Evolutionary conservation across 2,329 filamentous ascomycete genomes (phyloP), one percentile per base, ranked within the genome.

Genomic region (Aspergillus brunneoviolaceus): DNA sequence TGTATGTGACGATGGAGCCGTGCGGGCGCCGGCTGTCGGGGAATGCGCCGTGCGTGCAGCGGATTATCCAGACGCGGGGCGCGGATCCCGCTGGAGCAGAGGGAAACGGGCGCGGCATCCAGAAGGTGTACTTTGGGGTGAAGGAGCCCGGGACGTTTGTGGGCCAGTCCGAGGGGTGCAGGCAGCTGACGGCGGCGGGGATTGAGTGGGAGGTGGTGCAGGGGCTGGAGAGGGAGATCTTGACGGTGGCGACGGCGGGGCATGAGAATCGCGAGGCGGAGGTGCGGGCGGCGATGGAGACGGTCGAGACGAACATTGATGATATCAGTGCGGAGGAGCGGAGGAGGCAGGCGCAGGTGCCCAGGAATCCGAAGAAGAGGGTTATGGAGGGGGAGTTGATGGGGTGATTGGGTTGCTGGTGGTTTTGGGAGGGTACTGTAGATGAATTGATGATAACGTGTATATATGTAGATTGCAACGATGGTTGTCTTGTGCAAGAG

Each of bases 121-220:
- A 82, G 62, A 89, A 85, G 51, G 92, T 99, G 4, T 96, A 94
- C 67, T 87, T 96, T 29, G 95, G 95, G 0, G 90, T 96, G 0
- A 84, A 88, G 67, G 95, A 99, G 77, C 95, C 95, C 0, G 89
- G 90, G 69, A 96, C 87, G 33, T 99, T 98, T 77, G 91, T 98
- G 19, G 87, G 87, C 5, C 84, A 89, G 61, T 98, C 96, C 65
- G 84, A 88, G 60, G 92, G 92, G 7, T 87, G 87, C 68, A 79
- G 76, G 67, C 88, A 85, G 72, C 79, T 99, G 58, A 84, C 88
- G 67, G 84, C 85, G 50, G 87, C 86, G 4, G 92, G 92, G 0
- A 85, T 99, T 55, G 76, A 86, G 49, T 91, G 94, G 64, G 78
- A 90, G 48, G 85, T 89, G 73, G 84, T 97, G 3, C 68, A 80